These are phyloP conservation scores for Apostasia shenzhenica DNA, from an alignment of 106 monocot species.

Conservation along the genomic window DNA sequence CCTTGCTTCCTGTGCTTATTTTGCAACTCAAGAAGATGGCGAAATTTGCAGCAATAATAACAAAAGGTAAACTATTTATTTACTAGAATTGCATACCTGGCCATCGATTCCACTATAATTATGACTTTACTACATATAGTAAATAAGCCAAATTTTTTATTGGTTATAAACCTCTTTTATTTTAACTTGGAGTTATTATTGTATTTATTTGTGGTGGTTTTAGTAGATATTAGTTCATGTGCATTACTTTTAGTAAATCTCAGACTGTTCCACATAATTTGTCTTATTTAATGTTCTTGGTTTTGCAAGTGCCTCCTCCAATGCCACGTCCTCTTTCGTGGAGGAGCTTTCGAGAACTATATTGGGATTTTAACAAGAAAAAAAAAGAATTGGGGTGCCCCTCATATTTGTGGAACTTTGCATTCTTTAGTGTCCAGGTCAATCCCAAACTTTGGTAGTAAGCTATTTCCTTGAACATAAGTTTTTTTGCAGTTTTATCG, in stretches of 20 bases:
- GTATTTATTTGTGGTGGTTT: no score
- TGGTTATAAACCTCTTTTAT: no score
- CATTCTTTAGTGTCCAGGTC: slow-evolving; percentile 68
- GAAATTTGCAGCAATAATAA: slow-evolving; percentile 47
- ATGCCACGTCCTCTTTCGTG: slow-evolving; percentile 68
- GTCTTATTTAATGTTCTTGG: slow-evolving; percentile 20
- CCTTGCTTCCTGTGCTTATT: slow-evolving; percentile 68
- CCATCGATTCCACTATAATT: no score
- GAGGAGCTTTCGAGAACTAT: slow-evolving; percentile 59
- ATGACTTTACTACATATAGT: no score
- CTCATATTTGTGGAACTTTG: slow-evolving; percentile 78
- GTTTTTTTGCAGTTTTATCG: no score
- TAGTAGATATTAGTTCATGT: no score
- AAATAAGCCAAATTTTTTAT: no score
- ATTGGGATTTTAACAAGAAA: slow-evolving; percentile 52
- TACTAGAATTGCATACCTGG: not conserved
- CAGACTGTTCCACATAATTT: not conserved
- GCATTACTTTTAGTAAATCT: no score
- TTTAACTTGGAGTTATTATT: no score
- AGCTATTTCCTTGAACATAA: not conserved
- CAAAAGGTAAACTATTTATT: slow-evolving; percentile 54
- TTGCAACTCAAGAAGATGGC: slow-evolving; percentile 82
- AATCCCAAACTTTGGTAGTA: slow-evolving; percentile 7
- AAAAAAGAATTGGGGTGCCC: slow-evolving; percentile 71
- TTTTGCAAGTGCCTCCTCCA: slow-evolving; percentile 84